Percentiles rank a stretch among this genome's conserved stretches.
These are phyloP conservation scores for Prunus yedoensis DNA, from an alignment of 331 rosid species.

Conservation along the genomic window DNA sequence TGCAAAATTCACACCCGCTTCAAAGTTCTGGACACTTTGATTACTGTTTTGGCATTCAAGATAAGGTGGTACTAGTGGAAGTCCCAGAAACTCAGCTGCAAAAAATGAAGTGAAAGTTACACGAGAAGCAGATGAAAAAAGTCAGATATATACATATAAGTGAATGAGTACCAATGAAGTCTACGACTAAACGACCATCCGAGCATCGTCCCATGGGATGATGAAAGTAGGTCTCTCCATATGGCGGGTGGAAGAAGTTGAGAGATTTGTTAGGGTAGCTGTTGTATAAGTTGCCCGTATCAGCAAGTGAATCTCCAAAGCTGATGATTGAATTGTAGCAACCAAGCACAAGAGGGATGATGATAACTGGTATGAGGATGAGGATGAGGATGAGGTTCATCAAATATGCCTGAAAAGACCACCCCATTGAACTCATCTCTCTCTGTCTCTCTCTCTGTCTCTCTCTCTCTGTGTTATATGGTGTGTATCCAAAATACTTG, in stretches of 20 bases:
- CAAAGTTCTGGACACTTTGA: neutral
- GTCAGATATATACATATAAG: neutral
- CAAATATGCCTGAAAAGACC: neutral
- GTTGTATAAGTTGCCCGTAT: slow-evolving; percentile 38
- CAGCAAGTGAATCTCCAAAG: slow-evolving; percentile 45
- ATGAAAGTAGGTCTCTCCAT: slow-evolving; percentile 39
- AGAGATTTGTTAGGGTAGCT: neutral
- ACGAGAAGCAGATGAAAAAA: neutral
- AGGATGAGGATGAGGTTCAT: neutral
- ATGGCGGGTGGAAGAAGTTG: slow-evolving; percentile 26
- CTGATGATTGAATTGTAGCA: slow-evolving; percentile 14
- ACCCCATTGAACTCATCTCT: neutral
- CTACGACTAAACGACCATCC: slow-evolving; percentile 46
- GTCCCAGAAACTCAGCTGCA: slow-evolving; percentile 42
- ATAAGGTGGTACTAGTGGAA: slow-evolving; percentile 40
- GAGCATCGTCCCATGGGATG: slow-evolving; percentile 40
- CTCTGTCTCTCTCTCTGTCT: no score
- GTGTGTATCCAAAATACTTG: no score
- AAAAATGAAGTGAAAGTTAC: neutral
- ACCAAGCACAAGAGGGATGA: neutral
- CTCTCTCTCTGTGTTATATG: no score
- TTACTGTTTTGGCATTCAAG: neutral
- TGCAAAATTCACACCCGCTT: slow-evolving; percentile 49
- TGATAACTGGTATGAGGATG: neutral
- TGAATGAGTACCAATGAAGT: slow-evolving; percentile 34